A percentile compares a stretch with the other conserved stretches of the same genome.
Conservation (phyloP, 2,329 filamentous ascomycete species). For the Cladosporium oxysporum region DNA sequence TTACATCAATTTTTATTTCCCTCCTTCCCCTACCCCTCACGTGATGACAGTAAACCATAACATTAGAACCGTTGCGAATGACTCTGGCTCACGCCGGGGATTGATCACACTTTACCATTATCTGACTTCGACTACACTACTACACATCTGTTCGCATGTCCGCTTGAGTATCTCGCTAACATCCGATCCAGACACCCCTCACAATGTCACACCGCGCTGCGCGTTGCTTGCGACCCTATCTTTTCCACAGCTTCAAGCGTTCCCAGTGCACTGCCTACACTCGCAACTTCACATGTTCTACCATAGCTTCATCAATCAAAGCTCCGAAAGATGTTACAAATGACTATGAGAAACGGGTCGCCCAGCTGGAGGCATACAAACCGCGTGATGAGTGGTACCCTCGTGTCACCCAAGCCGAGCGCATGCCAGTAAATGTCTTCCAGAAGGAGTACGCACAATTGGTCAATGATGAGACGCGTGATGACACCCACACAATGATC, state of each 20-base stretch:
- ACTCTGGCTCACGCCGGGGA: slow-evolving; percentile 51
- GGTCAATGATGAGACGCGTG: slow-evolving; percentile 22
- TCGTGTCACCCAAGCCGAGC: slow-evolving; percentile 36
- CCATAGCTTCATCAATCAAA: slow-evolving; percentile 10
- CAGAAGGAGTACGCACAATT: slow-evolving; percentile 35
- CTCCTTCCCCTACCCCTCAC: neutral
- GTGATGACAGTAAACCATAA: slow-evolving; percentile 21
- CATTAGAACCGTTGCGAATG: slow-evolving; percentile 70
- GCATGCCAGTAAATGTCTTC: slow-evolving; percentile 23
- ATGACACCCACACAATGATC: slow-evolving; percentile 5
- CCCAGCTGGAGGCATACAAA: slow-evolving; percentile 54
- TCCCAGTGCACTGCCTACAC: slow-evolving; percentile 43
- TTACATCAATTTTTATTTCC: neutral
- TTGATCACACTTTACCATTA: slow-evolving; percentile 51
- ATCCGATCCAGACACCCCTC: slow-evolving; percentile 20
- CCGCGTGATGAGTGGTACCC: slow-evolving; percentile 59
- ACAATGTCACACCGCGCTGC: slow-evolving; percentile 46
- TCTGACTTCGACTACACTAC: slow-evolving; percentile 53
- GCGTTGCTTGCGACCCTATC: slow-evolving; percentile 56
- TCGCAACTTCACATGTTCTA: slow-evolving; percentile 47
- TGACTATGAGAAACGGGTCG: slow-evolving; percentile 54
- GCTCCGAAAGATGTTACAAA: slow-evolving; percentile 37
- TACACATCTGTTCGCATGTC: neutral
- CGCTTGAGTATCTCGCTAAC: slow-evolving; percentile 5
- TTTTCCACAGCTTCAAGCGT: slow-evolving; percentile 43